Base-by-base conservation (phyloP, 768 basidiomycete species). In the Guyanaporus albipodus region DNA sequence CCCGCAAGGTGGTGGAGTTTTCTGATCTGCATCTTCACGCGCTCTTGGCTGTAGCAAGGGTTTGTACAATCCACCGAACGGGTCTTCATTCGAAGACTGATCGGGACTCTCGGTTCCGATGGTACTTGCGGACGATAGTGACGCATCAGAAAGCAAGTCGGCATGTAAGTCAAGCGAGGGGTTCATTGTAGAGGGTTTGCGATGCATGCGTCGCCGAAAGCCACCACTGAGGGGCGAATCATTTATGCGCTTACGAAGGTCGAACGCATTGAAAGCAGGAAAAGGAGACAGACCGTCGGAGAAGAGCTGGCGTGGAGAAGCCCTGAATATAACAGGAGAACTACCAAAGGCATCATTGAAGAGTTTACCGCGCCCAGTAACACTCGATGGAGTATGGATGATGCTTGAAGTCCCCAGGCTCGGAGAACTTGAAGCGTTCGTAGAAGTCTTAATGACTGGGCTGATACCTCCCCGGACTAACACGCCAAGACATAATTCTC, bases 401-500 rank as follows among this genome's bases (percentile, higher is more conserved):
- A 62, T 23, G 21, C 64, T 68, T 8, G 67, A 35, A 4, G 67
- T 52, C 21, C 62, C 60, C 34, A 52, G 26, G 19, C 64, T 66
- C 5, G 64, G 64, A 33, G 64, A 64, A 29, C 64, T 66, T 18
- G 67, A 67, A 29, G 53, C 49, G 32, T 42, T 52, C 26, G 58
- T 32, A 4, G 60, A 46, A 18, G 56, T 65, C 47, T 72, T 73
- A 38, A 74, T 50, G 48, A 71, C 50, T 15, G 76, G 80, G 52
- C 79, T 85, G 9, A 70, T 65, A 17, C 72, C 67, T 28, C 77
- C 78, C 14, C 72, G 73, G 33, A 78, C 73, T 23, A 87, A 70
- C 76, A 84, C 78, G 44, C 78, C 75, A 35, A 90, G 68, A 24
- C 82, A 82, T 15, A 86, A 59, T 46, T 87, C 83, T 28, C 79